These are phyloP conservation scores for Phytophthora aleatoria DNA, from an alignment of 352 stramenopile species.

Conservation along the genomic window DNA sequence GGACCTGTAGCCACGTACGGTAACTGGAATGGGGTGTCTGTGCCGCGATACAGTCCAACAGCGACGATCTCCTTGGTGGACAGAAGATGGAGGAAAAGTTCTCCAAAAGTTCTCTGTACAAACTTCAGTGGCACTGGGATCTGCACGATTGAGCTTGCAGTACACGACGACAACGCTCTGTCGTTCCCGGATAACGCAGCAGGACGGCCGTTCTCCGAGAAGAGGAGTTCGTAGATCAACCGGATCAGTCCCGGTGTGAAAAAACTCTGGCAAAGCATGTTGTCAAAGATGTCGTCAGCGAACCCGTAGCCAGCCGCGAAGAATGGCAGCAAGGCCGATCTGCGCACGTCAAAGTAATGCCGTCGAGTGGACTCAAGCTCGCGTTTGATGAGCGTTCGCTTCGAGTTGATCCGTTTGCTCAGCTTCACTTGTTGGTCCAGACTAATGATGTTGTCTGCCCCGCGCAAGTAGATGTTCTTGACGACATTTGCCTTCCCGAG, in stretches of 20 bases:
- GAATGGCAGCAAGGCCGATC: constrained; percentile 55
- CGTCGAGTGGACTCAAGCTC: constrained; percentile 49
- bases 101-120: constrained; percentile 50
- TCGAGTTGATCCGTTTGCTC: constrained; percentile 45
- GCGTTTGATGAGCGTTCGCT: constrained; percentile 43
- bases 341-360: constrained; percentile 50
- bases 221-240: constrained; percentile 71
- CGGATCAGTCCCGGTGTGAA: constrained; percentile 66
- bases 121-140: constrained; percentile 53
- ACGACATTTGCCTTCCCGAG: constrained; percentile 26
- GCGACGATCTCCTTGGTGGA: constrained; percentile 49
- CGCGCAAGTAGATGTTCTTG: constrained; percentile 35
- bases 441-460: constrained; percentile 38
- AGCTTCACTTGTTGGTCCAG: constrained; percentile 46
- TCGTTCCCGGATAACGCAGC: constrained; percentile 19
- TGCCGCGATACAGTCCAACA: constrained; percentile 58
- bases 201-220: constrained; percentile 54
- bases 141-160: constrained; percentile 58
- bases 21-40: constrained; percentile 38
- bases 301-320: constrained; percentile 71
- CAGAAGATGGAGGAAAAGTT: constrained; percentile 58
- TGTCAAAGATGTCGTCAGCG: constrained; percentile 72
- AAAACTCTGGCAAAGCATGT: constrained; percentile 74
- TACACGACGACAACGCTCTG: constrained; percentile 9
- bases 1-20: constrained; percentile 65